These are phyloP conservation scores for Ceriops zippeliana DNA, from an alignment of 345 rosid species.

Conservation along the genomic window DNA sequence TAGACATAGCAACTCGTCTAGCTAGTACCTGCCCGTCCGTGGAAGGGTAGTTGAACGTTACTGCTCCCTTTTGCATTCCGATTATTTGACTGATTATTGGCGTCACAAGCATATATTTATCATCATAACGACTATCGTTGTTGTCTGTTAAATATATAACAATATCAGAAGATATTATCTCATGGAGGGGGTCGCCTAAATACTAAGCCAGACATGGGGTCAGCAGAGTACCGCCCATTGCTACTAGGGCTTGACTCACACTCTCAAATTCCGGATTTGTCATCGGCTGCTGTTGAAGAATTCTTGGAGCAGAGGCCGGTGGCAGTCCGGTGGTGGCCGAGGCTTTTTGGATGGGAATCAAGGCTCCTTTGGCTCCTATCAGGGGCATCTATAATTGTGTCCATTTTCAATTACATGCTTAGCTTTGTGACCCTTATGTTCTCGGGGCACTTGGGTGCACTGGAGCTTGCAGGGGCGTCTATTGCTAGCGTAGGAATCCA, in stretches of 20 bases:
- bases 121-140: too few species aligned
- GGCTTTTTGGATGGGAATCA: conserved; percentile 73
- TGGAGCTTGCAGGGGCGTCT: conserved; percentile 86
- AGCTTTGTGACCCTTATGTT: conserved; percentile 78
- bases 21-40: too few species aligned
- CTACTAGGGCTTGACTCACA: conserved; percentile 56
- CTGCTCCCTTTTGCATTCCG: too few species aligned
- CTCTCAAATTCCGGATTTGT: conserved; percentile 47
- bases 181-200: too few species aligned
- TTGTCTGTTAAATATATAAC: too few species aligned
- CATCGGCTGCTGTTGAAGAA: conserved; percentile 68
- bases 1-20: too few species aligned
- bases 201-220: neutral
- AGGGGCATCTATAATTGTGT: conserved; percentile 64
- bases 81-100: too few species aligned
- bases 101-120: too few species aligned
- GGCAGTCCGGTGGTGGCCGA: conserved; percentile 64
- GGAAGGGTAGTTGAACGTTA: too few species aligned
- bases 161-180: too few species aligned
- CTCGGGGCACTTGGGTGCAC: conserved; percentile 67
- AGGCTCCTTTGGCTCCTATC: conserved; percentile 73
- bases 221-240: conserved; percentile 40
- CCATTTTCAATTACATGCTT: conserved; percentile 76
- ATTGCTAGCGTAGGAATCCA: conserved; percentile 85
- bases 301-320: conserved; percentile 41